These are phyloP conservation scores for Sporothrix variecibatus DNA, from an alignment of 2,329 filamentous ascomycete genomes.

Conservation along the genomic window DNA sequence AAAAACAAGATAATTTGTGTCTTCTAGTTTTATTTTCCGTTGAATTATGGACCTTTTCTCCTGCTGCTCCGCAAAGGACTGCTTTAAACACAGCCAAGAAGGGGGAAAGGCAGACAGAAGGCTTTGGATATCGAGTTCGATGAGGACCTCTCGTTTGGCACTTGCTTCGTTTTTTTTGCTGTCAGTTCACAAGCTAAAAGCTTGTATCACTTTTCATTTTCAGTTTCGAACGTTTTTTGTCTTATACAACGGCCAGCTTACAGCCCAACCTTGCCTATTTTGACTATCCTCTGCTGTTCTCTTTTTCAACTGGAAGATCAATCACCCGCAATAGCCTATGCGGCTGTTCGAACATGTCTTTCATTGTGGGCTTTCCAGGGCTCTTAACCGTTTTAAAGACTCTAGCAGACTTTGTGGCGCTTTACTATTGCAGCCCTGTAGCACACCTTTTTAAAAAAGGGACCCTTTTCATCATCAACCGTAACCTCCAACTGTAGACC, in stretches of 20 bases:
- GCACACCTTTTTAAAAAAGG: not conserved
- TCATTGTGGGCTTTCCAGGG: not conserved
- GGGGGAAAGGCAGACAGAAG: not conserved
- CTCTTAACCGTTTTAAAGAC: not conserved
- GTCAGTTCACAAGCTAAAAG: not conserved
- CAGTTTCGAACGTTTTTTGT: not conserved
- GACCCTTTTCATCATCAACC: no score
- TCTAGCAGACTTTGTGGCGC: not conserved
- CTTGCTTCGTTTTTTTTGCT: not conserved
- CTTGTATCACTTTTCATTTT: not conserved
- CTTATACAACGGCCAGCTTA: not conserved
- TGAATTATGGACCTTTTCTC: not conserved
- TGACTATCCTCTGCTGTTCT: not conserved
- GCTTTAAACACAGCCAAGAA: not conserved
- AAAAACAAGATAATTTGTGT: not conserved
- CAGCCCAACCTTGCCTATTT: not conserved
- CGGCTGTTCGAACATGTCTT: not conserved
- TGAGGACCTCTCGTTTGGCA: not conserved
- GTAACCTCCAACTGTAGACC: not conserved
- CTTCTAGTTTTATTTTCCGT: not conserved
- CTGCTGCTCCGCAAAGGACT: not conserved
- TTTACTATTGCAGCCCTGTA: not conserved
- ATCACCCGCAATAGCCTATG: constrained; percentile 13
- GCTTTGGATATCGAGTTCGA: not conserved
- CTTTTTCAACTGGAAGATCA: not conserved